Conservation (phyloP, 345 rosid genomes). For the Sapria himalayana region DNA sequence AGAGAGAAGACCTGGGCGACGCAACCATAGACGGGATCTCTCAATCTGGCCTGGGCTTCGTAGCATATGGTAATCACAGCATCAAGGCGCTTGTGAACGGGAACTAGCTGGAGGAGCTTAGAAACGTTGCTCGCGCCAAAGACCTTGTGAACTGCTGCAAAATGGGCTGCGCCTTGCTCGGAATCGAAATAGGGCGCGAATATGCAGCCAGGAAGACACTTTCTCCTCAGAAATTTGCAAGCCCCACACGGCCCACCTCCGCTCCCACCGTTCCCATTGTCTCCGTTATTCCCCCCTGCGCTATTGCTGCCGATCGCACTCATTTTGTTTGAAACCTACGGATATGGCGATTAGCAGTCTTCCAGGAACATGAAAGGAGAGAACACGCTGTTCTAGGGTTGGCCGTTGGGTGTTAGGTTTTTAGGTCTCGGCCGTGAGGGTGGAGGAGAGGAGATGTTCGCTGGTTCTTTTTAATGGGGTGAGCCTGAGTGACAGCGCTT, state of each 20-base stretch:
- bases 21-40: constrained; percentile 77
- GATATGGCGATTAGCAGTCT: neutral
- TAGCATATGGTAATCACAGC: constrained; percentile 62
- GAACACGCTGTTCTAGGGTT: constrained; percentile 22
- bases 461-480: constrained; percentile 9
- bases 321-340: neutral
- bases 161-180: constrained; percentile 57
- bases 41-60: constrained; percentile 62
- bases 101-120: constrained; percentile 45
- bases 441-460: neutral
- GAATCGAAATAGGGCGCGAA: constrained; percentile 81
- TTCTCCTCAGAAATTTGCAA: constrained; percentile 70
- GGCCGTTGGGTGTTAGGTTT: constrained; percentile 11
- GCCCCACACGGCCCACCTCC: constrained; percentile 76
- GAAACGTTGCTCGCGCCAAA: constrained; percentile 89
- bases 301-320: constrained; percentile 7
- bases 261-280: constrained; percentile 18
- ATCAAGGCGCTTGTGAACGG: constrained; percentile 43
- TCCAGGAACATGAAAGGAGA: constrained; percentile 4
- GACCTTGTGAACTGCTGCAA: constrained; percentile 81
- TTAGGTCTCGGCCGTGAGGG: constrained; percentile 10
- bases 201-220: constrained; percentile 59
- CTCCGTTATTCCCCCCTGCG: constrained; percentile 15
- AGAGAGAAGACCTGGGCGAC: constrained; percentile 57
- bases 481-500: constrained; percentile 10